These are phyloP conservation scores for Diaporthe velutina DNA, from an alignment of 2,329 filamentous ascomycete species.

Conservation along the genomic window DNA sequence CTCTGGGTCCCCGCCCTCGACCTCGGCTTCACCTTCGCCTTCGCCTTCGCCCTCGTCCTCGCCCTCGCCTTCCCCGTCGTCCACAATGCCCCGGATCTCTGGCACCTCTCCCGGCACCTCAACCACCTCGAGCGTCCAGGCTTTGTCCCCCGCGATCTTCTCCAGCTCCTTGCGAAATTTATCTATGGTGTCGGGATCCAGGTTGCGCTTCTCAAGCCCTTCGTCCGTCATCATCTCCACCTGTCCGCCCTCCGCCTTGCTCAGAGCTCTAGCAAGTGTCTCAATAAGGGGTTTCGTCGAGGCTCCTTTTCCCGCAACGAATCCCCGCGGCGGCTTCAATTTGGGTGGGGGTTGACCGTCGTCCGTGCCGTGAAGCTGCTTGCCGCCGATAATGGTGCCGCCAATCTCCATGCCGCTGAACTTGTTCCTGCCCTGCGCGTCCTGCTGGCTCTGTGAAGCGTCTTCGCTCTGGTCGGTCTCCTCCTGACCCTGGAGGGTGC, in stretches of 20 bases:
- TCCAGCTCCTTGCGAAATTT: constrained; percentile 77
- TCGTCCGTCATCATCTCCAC: constrained; percentile 72
- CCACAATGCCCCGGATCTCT: constrained; percentile 79
- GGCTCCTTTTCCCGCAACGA: constrained; percentile 47
- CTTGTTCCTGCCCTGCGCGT: constrained; percentile 38
- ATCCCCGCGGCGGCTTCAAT: constrained; percentile 59
- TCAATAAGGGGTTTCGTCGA: constrained; percentile 52
- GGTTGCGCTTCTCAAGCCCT: constrained; percentile 76
- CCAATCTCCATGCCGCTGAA: constrained; percentile 59
- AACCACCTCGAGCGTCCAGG: constrained; percentile 86
- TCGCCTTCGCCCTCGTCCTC: constrained; percentile 43
- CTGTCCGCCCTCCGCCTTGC: constrained; percentile 71
- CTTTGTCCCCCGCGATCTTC: constrained; percentile 75
- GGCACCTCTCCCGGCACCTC: constrained; percentile 72
- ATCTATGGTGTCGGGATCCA: constrained; percentile 77
- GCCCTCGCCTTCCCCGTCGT: constrained; percentile 64
- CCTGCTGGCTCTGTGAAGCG: constrained; percentile 10
- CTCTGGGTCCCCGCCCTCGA: constrained; percentile 42
- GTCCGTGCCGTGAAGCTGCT: constrained; percentile 61
- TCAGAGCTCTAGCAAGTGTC: constrained; percentile 59
- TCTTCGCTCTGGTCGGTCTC: constrained; percentile 37
- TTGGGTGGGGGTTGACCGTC: constrained; percentile 61
- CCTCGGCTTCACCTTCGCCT: constrained; percentile 40
- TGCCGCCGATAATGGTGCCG: constrained; percentile 66
- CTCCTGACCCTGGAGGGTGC: constrained; percentile 42